phyloP scores from a whole-genome alignment of 2,329 filamentous ascomycete genomes.

The Tolypocladium tundrense region DNA sequence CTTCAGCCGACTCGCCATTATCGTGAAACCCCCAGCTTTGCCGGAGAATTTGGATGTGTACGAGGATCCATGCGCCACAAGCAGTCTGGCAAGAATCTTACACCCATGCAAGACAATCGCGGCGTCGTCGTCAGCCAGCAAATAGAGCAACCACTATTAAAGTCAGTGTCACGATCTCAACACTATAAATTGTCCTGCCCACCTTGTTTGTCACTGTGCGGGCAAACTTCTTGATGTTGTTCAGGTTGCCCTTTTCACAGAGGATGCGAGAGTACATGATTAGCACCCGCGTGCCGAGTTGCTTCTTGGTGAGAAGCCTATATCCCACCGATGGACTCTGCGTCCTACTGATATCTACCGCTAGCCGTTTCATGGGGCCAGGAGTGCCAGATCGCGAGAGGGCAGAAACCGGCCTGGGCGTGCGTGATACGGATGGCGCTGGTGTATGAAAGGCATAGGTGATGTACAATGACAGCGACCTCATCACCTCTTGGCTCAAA shows the following conservation, averaged over 20 bases:
- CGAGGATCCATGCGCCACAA: constrained; percentile 69
- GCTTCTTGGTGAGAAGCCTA: constrained; percentile 47
- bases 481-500: constrained; percentile 73
- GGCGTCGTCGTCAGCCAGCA: constrained; percentile 77
- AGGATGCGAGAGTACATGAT: constrained; percentile 69
- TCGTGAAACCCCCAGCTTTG: constrained; percentile 79
- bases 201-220: constrained; percentile 93
- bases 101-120: constrained; percentile 72
- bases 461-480: constrained; percentile 81
- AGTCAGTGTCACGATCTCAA: constrained; percentile 6
- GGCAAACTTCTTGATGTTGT: constrained; percentile 75
- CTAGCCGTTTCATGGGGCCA: constrained; percentile 24
- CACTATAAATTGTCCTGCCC: constrained; percentile 10
- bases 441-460: constrained; percentile 75
- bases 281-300: constrained; percentile 65
- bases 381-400: constrained; percentile 30
- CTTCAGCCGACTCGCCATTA: constrained; percentile 73
- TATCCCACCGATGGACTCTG: constrained; percentile 17
- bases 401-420: constrained; percentile 33
- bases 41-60: constrained; percentile 77
- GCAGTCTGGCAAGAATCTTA: constrained; percentile 72
- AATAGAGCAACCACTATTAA: constrained; percentile 74
- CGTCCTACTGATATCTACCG: constrained; percentile 22
- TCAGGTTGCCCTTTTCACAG: constrained; percentile 59
- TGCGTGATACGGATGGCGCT: constrained; percentile 36